phyloP scores from a whole-genome alignment of 2,329 filamentous ascomycete genomes.

The Xylaria sp. region DNA sequence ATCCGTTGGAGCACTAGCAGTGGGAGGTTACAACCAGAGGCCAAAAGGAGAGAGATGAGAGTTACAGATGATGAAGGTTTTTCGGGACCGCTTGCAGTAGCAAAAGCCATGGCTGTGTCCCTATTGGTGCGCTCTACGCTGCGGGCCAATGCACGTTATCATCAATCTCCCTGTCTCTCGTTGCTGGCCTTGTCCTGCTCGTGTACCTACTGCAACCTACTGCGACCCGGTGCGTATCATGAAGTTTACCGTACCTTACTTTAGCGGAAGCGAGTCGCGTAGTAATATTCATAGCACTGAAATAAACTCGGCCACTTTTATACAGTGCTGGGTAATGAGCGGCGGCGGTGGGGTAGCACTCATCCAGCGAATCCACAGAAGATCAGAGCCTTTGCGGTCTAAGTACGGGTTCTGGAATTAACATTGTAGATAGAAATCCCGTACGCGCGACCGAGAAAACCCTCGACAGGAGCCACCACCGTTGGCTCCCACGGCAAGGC shows the following conservation, averaged over 20 bases:
- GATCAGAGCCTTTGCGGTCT: not conserved
- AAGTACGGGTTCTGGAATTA: conserved; percentile 1
- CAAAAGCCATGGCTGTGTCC: conserved; percentile 28
- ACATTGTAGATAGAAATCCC: conserved; percentile 6
- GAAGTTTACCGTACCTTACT: conserved; percentile 32
- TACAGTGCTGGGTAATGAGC: conserved; percentile 7
- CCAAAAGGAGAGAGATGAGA: conserved; percentile 33
- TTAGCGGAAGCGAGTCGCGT: conserved; percentile 25
- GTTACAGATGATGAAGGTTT: conserved; percentile 41
- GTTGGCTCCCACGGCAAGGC: not conserved
- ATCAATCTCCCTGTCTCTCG: conserved; percentile 27
- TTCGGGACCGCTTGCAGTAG: conserved; percentile 34
- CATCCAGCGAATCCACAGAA: not conserved
- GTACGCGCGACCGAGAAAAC: conserved; percentile 1
- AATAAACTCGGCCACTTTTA: conserved; percentile 4
- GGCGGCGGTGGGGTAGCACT: not conserved
- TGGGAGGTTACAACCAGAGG: conserved; percentile 25
- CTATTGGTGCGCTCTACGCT: conserved; percentile 33
- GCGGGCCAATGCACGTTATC: conserved; percentile 29
- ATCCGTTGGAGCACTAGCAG: conserved; percentile 24
- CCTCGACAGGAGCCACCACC: not conserved
- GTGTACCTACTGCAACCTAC: conserved; percentile 27
- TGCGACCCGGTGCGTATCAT: conserved; percentile 36
- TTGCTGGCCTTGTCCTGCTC: conserved; percentile 23
- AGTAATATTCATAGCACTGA: conserved; percentile 22